Conservation (phyloP, 768 basidiomycete genomes). For the Rhizopogon rudus region DNA sequence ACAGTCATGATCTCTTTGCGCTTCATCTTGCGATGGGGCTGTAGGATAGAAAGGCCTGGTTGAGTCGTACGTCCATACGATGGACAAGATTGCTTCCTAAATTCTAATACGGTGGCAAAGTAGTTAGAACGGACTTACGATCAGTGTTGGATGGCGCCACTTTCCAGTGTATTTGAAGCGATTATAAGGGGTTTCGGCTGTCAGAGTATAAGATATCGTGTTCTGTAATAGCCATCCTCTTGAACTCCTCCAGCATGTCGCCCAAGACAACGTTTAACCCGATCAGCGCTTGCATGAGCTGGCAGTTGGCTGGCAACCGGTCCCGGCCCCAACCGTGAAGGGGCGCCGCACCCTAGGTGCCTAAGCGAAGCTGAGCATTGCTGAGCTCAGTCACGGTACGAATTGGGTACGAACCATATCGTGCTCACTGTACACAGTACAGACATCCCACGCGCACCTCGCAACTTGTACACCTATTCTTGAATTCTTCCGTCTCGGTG, state of each 20-base stretch:
- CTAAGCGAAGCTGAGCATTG: not conserved
- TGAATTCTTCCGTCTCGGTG: conserved; percentile 10
- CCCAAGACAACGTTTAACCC: not conserved
- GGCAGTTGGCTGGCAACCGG: not conserved
- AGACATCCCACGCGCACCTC: conserved; percentile 20
- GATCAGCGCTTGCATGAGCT: not conserved
- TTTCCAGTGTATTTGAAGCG: no score
- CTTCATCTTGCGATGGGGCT: conserved; percentile 85
- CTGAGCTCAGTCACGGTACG: not conserved
- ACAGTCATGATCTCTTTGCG: conserved; percentile 81
- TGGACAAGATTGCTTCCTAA: conserved; percentile 86
- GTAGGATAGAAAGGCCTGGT: conserved; percentile 88
- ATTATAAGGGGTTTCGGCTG: no score
- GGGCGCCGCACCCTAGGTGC: not conserved
- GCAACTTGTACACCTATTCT: conserved; percentile 7
- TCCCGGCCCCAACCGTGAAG: not conserved
- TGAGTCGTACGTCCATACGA: conserved; percentile 89
- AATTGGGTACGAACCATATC: not conserved
- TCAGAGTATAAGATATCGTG: no score
- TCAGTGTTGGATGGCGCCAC: no score
- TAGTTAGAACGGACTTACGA: no score
- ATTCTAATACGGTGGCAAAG: conserved; percentile 30
- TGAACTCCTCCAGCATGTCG: not conserved
- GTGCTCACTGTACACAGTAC: not conserved
- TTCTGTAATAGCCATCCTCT: no score